Base-by-base conservation (phyloP, 108 stramenopile species). In the Fragilaria crotonensis region DNA sequence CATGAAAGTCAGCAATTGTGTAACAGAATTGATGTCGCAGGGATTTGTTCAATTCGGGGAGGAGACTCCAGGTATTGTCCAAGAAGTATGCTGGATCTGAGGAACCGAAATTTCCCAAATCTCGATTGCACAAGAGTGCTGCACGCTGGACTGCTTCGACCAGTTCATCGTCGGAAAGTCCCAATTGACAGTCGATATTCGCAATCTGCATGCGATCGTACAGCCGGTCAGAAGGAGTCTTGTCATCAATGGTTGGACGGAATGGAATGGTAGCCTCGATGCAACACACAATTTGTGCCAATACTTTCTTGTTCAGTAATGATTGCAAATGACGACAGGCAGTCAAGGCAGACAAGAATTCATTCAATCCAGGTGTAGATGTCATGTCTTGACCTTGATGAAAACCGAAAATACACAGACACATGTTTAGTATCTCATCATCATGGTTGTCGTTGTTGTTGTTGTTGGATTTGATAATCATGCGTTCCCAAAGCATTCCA, bases 191-290 rank as follows among this genome's bases (percentile, higher is more conserved):
- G 0, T 48, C 29, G 7, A 52, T 11, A 32, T 58, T 67, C 19
- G 71, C 49, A 17, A 52, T 27, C 18, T 31, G 20, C 33, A 77
- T 47, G 19, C 52, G 47, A 2, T 63, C 51, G 31, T 53, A 72
- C 19, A 81, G 47, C 5, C 44, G 65, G 31, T 81, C 76, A 59
- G 66, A 48, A 33, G 33, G 57, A 2, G 72, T 47, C 71, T 52
- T 51, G 2, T 48, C 59, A 9, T 53, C 72, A 44, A n/a, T 19
- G 11, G 29, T 63, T 1, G 57, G 33, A 1, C 79, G 75, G 61
- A 81, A 81, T 18, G 80, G 80, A 64, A 81, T 81, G 2, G 80
- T 81, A 5, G 75, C 63, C 68, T 81, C 76, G 60, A 81, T 81
- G 50, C 76, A 81, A 57, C 61, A 63, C 3, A 72, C 80, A 64